These are phyloP conservation scores for Lactarius indigo DNA, from an alignment of 768 basidiomycete species.

Conservation along the genomic window DNA sequence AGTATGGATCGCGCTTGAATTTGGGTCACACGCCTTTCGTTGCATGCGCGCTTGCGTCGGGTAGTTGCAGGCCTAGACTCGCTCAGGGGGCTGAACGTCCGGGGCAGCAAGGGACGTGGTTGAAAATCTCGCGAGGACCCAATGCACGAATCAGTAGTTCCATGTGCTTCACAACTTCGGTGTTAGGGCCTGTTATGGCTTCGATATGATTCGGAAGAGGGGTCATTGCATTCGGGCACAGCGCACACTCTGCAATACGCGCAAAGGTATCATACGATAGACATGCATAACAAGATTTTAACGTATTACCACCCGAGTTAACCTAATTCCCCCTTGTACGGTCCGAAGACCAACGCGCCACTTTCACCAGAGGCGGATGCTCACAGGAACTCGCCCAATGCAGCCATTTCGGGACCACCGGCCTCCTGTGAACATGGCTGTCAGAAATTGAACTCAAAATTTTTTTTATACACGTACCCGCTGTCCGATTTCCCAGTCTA, in stretches of 20 bases:
- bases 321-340: background rate
- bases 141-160: too few relatives aligned
- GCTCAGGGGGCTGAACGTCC: too few relatives aligned
- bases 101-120: too few relatives aligned
- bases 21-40: too few relatives aligned
- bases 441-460: slow-evolving; percentile 4
- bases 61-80: too few relatives aligned
- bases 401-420: slow-evolving; percentile 79
- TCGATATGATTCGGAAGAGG: background rate
- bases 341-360: background rate
- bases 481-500: slow-evolving; percentile 96
- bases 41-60: too few relatives aligned
- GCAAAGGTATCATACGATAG: background rate
- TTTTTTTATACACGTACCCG: too few relatives aligned
- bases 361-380: background rate
- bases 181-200: background rate
- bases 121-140: too few relatives aligned
- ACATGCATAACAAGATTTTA: background rate
- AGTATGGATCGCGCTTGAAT: too few relatives aligned
- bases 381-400: slow-evolving; percentile 73
- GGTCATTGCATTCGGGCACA: background rate
- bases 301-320: background rate
- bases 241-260: background rate
- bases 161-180: background rate
- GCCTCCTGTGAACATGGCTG: slow-evolving; percentile 48